Evolutionary conservation across 768 basidiomycete species (phyloP), one percentile per base, ranked within the genome.

Genomic region (Boletus rex-veris): DNA sequence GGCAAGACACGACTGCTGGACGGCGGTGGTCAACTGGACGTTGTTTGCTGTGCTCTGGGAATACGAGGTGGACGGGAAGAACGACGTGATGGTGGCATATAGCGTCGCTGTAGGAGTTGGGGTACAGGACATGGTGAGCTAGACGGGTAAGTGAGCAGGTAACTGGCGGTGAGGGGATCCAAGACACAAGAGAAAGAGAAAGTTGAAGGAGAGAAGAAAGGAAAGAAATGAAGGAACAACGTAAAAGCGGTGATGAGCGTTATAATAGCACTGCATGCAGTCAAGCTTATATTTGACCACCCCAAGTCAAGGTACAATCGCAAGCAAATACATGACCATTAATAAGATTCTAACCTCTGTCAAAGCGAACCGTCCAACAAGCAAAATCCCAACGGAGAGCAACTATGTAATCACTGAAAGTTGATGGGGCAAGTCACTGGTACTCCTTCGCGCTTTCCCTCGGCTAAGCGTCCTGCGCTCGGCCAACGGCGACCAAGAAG

Each of bases 331-430:
- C 26, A 26, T 26, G 26, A 7, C 26, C 2, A 26, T 26, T 26
- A 36, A 36, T 3, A 15, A 35, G 33, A 10, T n/a, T n/a, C n/a
- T n/a, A n/a, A n/a, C n/a, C n/a, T 19, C 19, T 11, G 4, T 35
- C 12, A 36, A 36, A 4, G 3, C 7, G 35, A 36, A 36, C 35
- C 3, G 35, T 16, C 16, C 10, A 16, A 18, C 10, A 38, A 16
- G 16, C 5, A 38, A 38, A n/a, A 16, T 3, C 3, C n/a, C n/a
- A n/a, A n/a, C n/a, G n/a, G n/a, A n/a, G n/a, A n/a, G 7, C 14
- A 36, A 49, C 45, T 89, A 90, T 85, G 91, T 88, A 90, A 90
- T n/a, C 42, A 19, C 90, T 90, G 88, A 88, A 40, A 51, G 14
- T 14, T 35, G 33, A 7, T 36, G 30, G 5, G 59, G 39, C 45